Base-by-base conservation (phyloP, 805 yeast species). In the Zygotorulaspora chibaensis region DNA sequence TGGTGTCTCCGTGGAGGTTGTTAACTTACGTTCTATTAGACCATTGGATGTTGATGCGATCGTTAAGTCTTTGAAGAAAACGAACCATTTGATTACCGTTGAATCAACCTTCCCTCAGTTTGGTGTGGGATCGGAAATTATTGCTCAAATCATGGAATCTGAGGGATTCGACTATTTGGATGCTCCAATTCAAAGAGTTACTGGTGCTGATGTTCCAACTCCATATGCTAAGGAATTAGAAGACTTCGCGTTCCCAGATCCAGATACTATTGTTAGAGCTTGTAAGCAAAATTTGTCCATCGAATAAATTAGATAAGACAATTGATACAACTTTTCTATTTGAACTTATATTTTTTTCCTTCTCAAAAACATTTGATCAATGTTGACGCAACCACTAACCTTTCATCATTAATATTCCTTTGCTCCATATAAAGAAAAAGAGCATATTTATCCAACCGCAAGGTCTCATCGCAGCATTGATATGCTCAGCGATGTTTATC, bases 121-220 rank as follows among this genome's bases (percentile, higher is more conserved):
- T 66, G 98, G 99, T 75, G 95, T 93, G 57, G 99, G 99, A 65
- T 87, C 97, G 44, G 99, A 93, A 78, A 87, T 93, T 63, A 81
- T 90, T 68, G 99, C 98, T 52, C 96, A 89, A 73, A 77, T 93
- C 66, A 89, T 93, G 96, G 99, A 93, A 75, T 81, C 95, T 48
- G 97, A 90, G 72, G 98, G 96, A 43, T 93, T 93, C 58, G 99
- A 93, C 73, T 87, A 89, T 80, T 80, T 93, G 66, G 99, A 93
- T 72, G 95, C 98, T 51, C 99, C 99, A 60, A 87, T 93, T 57
- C 95, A 84, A 75, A 88, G 99, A 79, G 91, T 90, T 62, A 93
- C 99, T 49, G 99, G 99, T 70, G 95, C 98, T 67, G 99, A 93
- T 75, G 97, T 90, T 27, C 99, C 99, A 71, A 93, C 99, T 58